Conservation (phyloP, 768 basidiomycete species). For the Lactifluus piperatus region DNA sequence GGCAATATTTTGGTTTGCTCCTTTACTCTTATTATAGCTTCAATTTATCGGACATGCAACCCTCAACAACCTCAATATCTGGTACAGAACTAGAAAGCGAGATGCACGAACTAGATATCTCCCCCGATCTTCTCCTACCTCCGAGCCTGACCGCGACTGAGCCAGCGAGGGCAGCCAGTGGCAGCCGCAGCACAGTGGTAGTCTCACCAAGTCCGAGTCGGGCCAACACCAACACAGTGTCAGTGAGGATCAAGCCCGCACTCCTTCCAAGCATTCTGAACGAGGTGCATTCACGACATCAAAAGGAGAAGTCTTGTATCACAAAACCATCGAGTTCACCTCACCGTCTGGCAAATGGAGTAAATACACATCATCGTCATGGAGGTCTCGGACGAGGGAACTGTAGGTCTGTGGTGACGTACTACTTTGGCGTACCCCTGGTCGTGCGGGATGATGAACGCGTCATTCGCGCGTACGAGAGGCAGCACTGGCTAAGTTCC, state of each 20-base stretch:
- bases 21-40: background rate
- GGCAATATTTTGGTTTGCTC: background rate
- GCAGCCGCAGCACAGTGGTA: too few relatives aligned
- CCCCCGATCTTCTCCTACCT: background rate
- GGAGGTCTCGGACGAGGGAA: too few relatives aligned
- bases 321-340: constrained; percentile 56
- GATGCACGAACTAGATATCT: background rate
- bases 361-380: constrained; percentile 50
- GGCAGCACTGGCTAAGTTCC: too few relatives aligned
- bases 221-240: background rate
- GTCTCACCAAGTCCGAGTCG: background rate
- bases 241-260: background rate
- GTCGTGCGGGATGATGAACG: too few relatives aligned
- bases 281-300: constrained; percentile 10
- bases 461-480: too few relatives aligned
- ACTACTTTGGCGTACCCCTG: too few relatives aligned
- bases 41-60: background rate
- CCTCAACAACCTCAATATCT: background rate
- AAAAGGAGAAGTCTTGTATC: constrained; percentile 60
- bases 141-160: background rate
- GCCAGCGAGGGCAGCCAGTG: too few relatives aligned
- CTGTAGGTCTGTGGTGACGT: too few relatives aligned
- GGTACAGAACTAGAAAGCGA: background rate
- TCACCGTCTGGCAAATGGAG: constrained; percentile 23
- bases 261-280: background rate